Percentiles rank a stretch among this genome's conserved stretches.
Evolutionary conservation across 1,139 yeast species (phyloP).

Genomic region (Schizosaccharomyces versatilis): DNA sequence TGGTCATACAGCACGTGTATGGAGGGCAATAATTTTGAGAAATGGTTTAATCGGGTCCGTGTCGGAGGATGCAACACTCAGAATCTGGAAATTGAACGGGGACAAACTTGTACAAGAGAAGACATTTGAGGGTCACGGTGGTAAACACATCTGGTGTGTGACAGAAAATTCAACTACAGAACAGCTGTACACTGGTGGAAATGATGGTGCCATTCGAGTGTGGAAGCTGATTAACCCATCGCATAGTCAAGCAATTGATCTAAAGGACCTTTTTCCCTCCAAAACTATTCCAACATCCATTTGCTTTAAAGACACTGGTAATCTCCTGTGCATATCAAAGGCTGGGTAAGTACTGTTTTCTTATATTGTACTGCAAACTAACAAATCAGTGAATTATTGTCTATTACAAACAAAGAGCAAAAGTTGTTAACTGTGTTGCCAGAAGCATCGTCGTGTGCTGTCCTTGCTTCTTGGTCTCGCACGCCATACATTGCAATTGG

Average conservation of each 20-base stretch:
- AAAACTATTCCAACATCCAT: neutral
- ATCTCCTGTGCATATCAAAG: neutral
- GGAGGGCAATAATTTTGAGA: neutral
- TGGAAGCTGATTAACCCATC: neutral
- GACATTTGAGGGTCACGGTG: constrained; percentile 1
- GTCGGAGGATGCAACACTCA: neutral
- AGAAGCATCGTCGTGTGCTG: neutral
- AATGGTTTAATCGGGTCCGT: neutral
- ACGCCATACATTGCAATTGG: too few species aligned
- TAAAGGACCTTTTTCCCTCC: neutral
- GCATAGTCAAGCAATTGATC: neutral
- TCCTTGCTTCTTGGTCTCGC: neutral
- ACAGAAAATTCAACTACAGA: too few species aligned
- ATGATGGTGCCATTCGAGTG: neutral
- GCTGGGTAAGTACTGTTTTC: constrained; percentile 1
- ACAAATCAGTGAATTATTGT: neutral
- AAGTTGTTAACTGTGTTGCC: neutral
- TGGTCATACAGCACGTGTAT: constrained; percentile 1
- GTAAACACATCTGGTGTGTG: neutral
- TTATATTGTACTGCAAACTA: too few species aligned
- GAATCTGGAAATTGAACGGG: neutral
- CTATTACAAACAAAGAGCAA: neutral
- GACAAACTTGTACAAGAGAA: neutral
- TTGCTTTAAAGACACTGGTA: neutral
- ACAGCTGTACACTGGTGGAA: neutral